Evolutionary conservation across 1,139 yeast species (phyloP).

Genomic region (Zygosaccharomyces sapae): DNA sequence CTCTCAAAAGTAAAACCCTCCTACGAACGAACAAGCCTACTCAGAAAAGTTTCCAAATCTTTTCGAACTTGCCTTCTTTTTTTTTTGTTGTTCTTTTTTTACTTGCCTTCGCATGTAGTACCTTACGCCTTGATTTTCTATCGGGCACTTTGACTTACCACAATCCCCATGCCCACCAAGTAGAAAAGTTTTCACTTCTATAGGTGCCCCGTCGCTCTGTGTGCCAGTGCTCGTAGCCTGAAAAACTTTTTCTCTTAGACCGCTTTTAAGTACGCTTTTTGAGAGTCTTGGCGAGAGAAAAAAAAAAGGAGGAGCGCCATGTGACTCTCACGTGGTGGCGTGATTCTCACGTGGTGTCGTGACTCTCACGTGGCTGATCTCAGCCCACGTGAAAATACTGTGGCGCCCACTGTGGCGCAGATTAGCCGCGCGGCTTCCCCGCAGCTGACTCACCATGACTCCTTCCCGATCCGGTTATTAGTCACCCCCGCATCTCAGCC

Average conservation of each 20-base stretch:
- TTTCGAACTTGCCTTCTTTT: slow-evolving; percentile 22
- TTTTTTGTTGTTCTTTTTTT: too few relatives aligned
- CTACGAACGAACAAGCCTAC: slow-evolving; percentile 24
- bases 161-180: not conserved
- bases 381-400: too few relatives aligned
- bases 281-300: not conserved
- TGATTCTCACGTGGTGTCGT: not conserved
- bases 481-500: not conserved
- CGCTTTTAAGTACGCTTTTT: not conserved
- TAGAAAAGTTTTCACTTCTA: not conserved
- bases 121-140: slow-evolving; percentile 18
- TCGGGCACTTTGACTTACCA: not conserved
- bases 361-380: not conserved
- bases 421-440: not conserved
- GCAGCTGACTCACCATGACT: not conserved
- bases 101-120: slow-evolving; percentile 30
- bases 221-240: not conserved
- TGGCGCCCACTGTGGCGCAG: too few relatives aligned
- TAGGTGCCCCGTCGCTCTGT: not conserved
- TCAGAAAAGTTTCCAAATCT: slow-evolving; percentile 23
- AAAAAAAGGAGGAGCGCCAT: too few relatives aligned
- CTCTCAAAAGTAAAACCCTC: slow-evolving; percentile 13
- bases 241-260: not conserved
- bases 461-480: not conserved
- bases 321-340: too few relatives aligned